Evolutionary conservation across 345 rosid species (phyloP).

Genomic region (Hibiscus trionum): DNA sequence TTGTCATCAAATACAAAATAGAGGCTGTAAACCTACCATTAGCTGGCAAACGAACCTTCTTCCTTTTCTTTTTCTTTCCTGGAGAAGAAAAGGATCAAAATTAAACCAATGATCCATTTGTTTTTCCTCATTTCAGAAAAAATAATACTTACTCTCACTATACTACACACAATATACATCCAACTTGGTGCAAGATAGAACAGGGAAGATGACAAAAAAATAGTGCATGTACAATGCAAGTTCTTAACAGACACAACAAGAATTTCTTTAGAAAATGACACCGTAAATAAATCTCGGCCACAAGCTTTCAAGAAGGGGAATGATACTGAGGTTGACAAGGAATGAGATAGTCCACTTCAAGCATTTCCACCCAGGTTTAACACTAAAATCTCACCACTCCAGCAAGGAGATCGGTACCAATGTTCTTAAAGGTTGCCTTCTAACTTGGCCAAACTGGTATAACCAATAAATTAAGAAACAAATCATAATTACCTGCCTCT

Average conservation of each 20-base stretch:
- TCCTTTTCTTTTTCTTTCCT: conserved; percentile 79
- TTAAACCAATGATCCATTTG: neutral
- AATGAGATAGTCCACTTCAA: neutral
- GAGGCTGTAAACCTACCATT: conserved; percentile 32
- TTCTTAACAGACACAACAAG: neutral
- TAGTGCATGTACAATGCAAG: neutral
- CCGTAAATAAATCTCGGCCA: neutral
- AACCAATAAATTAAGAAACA: neutral
- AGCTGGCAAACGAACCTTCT: conserved; percentile 48
- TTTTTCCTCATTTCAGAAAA: neutral
- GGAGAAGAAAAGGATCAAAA: conserved; percentile 17
- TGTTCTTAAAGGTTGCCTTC: neutral
- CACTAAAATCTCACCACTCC: neutral
- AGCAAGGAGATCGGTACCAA: neutral
- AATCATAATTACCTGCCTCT: conserved; percentile 51
- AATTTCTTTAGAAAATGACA: neutral
- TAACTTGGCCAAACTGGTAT: neutral
- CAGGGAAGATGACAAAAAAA: too few species aligned
- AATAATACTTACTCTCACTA: neutral
- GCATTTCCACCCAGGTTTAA: neutral
- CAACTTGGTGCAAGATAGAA: too few species aligned
- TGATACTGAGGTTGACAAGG: neutral
- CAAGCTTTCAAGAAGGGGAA: neutral
- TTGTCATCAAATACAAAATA: neutral
- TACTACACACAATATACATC: neutral